Evolutionary conservation across 2,329 filamentous ascomycete species (phyloP).

Genomic region (Fusarium lyarnte): DNA sequence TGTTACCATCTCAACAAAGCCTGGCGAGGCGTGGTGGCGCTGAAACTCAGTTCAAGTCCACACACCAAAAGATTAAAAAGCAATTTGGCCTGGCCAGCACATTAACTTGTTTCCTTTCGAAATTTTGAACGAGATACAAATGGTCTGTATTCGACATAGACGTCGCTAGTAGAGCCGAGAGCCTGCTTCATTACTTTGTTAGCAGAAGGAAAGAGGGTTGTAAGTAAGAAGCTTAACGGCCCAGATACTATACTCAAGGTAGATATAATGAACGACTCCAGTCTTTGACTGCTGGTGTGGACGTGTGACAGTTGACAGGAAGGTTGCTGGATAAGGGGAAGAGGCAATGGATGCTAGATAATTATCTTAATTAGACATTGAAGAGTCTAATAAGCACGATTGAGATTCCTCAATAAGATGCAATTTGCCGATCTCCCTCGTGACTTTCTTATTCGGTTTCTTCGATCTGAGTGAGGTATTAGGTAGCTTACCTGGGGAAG

Average conservation of each 20-base stretch:
- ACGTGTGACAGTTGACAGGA: conserved; percentile 2
- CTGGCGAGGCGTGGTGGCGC: conserved; percentile 20
- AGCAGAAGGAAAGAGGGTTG: not conserved
- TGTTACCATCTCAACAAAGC: conserved; percentile 11
- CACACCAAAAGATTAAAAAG: not conserved
- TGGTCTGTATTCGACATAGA: not conserved
- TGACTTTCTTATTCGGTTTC: not conserved
- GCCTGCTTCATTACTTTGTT: not conserved
- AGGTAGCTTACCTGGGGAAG: not conserved
- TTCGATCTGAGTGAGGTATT: not conserved
- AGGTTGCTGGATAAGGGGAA: not conserved
- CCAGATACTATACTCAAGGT: not conserved
- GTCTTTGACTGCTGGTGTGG: not conserved
- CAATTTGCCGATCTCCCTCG: conserved; percentile 2
- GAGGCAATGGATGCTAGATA: not conserved
- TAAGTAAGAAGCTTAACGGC: not conserved
- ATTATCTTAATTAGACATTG: conserved; percentile 8
- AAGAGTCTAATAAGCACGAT: not conserved
- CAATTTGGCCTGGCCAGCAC: not conserved
- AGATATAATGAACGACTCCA: not conserved
- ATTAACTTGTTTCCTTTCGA: conserved; percentile 3
- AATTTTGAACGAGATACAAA: not conserved
- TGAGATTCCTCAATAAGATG: not conserved
- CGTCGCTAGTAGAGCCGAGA: not conserved
- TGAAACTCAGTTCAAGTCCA: not conserved